Base-by-base conservation (phyloP, 306 rosid species). In the Gillenia trifoliata region DNA sequence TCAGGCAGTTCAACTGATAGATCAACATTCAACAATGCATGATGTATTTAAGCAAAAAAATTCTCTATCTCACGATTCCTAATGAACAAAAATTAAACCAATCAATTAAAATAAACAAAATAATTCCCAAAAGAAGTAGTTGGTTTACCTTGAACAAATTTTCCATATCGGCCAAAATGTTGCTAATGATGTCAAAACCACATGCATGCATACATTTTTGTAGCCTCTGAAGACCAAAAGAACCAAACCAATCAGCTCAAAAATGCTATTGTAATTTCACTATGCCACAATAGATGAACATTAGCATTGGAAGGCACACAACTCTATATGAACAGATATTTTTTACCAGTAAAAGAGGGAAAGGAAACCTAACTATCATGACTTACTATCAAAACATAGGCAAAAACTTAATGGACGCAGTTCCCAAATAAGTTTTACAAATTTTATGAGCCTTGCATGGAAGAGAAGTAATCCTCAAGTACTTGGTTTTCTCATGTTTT, bases 61-160 rank as follows among this genome's bases (percentile, higher is more conserved):
- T n/a, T 56, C 25, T 19, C 52, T 36, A 25, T 25, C 29, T 28
- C 15, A 4, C 23, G 23, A 54, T 55, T 55, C 41, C 5, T 72
- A 71, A 55, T 0, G n/a, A 40, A 11, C 45, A 11, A 40, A 11
- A 13, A 56, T 57, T 25, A 72, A 25, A 71, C 6, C 4, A 55
- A 47, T 63, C 36, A 34, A 63, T 31, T 16, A 19, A 30, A 34
- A 34, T 17, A 20, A 17, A 64, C 19, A 64, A 8, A 30, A 62
- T 16, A 29, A 45, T n/a, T n/a, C n/a, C n/a, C n/a, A n/a, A 11
- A 49, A 30, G 9, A 54, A n/a, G 4, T 13, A 33, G 13, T 55
- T 12, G 69, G 81, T 74, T 70, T 87, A 94, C 98, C 93, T 88
- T 80, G 84, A 91, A 84, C 78, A 94, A 54, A 75, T 85, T 87